Evolutionary conservation across 2,329 filamentous ascomycete genomes (phyloP).

Genomic region (Pseudocercospora fuligena): DNA sequence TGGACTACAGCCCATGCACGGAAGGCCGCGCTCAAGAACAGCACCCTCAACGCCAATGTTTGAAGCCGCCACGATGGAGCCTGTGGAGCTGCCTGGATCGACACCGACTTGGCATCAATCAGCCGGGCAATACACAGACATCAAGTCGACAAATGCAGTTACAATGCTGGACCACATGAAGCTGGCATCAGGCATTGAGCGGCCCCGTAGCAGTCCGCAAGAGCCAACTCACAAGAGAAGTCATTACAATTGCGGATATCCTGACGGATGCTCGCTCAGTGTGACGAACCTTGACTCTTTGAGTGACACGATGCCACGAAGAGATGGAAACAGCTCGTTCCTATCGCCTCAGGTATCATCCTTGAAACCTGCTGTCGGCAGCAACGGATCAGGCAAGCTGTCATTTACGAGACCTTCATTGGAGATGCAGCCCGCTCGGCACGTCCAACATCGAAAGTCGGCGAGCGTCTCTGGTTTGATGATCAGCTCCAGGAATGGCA

Average conservation of each 20-base stretch:
- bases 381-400: not conserved
- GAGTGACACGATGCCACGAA: not conserved
- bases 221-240: conserved; percentile 18
- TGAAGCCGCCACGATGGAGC: conserved; percentile 32
- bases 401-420: not conserved
- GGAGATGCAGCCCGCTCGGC: not conserved
- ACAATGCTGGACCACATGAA: conserved; percentile 3
- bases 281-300: not conserved
- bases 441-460: conserved; percentile 5
- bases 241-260: not conserved
- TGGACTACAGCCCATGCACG: conserved; percentile 43
- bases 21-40: conserved; percentile 47
- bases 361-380: not conserved
- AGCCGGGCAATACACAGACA: conserved; percentile 12
- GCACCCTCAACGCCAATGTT: conserved; percentile 45
- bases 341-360: not conserved
- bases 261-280: conserved; percentile 13
- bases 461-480: not conserved
- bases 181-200: conserved; percentile 22
- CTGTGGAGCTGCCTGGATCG: conserved; percentile 38
- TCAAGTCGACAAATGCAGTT: not conserved
- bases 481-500: not conserved
- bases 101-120: conserved; percentile 15
- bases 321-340: not conserved
- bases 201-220: conserved; percentile 33